These are phyloP conservation scores for Panaeolus cyanescens DNA, from an alignment of 768 basidiomycete species.

Conservation along the genomic window DNA sequence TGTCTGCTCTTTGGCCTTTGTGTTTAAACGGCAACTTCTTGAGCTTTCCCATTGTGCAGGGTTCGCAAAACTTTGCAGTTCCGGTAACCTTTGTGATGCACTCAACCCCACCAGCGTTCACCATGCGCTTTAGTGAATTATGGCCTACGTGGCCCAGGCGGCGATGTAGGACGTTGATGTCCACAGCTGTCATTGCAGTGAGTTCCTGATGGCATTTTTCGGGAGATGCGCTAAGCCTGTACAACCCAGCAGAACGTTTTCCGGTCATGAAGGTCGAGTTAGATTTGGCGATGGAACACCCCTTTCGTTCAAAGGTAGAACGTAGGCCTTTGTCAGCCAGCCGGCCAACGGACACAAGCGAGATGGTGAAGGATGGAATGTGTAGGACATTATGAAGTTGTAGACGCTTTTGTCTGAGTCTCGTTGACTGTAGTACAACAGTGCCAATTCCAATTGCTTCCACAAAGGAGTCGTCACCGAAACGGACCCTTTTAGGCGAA, in stretches of 20 bases:
- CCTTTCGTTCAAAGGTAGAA: too few species aligned
- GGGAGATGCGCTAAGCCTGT: too few species aligned
- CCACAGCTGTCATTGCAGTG: background rate
- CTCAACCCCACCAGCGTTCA: background rate
- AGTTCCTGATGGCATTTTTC: background rate
- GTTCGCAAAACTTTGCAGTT: constrained; percentile 10
- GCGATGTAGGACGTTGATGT: constrained; percentile 1
- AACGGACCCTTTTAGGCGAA: constrained; percentile 5
- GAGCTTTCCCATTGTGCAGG: constrained; percentile 18
- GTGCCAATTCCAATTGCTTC: constrained; percentile 11
- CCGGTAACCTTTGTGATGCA: background rate
- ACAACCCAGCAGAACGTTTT: too few species aligned
- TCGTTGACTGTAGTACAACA: background rate
- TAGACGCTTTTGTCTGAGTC: background rate
- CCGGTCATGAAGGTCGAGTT: too few species aligned
- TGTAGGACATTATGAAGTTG: too few species aligned
- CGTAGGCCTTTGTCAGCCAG: too few species aligned
- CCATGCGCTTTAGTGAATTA: constrained; percentile 2
- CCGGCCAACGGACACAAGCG: background rate
- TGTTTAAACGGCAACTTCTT: constrained; percentile 12
- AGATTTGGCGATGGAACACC: too few species aligned
- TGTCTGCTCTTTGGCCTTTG: background rate
- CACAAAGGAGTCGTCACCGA: constrained; percentile 9
- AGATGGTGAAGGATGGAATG: constrained; percentile 9
- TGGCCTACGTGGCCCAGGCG: constrained; percentile 5